These are phyloP conservation scores for Metschnikowia peoriensis DNA, from an alignment of 805 yeast species.

Conservation along the genomic window DNA sequence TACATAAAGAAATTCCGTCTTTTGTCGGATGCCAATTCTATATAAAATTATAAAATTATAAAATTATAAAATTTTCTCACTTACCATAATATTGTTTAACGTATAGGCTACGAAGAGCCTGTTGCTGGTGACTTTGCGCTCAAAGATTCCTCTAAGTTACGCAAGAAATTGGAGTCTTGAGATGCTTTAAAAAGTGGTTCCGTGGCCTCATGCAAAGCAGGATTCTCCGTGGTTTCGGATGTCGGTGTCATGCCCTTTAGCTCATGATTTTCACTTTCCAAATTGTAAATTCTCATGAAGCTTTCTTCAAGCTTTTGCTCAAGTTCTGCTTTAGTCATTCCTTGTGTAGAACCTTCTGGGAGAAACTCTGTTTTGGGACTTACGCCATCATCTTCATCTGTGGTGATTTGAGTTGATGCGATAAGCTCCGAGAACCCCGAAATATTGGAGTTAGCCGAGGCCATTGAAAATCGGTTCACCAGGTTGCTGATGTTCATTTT, in stretches of 20 bases:
- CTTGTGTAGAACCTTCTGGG: conserved; percentile 2
- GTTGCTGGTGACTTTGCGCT: background rate
- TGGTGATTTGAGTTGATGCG: conserved; percentile 46
- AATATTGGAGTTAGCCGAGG: conserved; percentile 46
- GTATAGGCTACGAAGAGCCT: background rate
- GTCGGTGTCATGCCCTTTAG: conserved; percentile 14
- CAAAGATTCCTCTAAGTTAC: conserved; percentile 14
- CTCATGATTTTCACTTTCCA: conserved; percentile 28
- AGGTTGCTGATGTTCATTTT: conserved; percentile 22
- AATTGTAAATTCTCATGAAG: conserved; percentile 34
- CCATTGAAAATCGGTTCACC: conserved; percentile 56
- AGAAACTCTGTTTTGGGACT: conserved; percentile 1
- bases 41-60: background rate
- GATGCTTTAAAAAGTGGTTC: conserved; percentile 6
- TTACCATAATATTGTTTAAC: background rate
- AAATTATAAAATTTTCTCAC: background rate
- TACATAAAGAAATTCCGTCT: too few species aligned
- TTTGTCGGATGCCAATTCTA: background rate
- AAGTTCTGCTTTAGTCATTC: conserved; percentile 32
- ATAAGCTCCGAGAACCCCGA: conserved; percentile 48
- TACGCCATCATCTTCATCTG: conserved; percentile 25
- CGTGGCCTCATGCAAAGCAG: background rate
- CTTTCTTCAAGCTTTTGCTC: conserved; percentile 38
- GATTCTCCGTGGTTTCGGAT: conserved; percentile 1
- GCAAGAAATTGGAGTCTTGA: conserved; percentile 13